phyloP scores from a whole-genome alignment of 2,329 filamentous ascomycete genomes.

The Pseudogymnoascus verrucosus region DNA sequence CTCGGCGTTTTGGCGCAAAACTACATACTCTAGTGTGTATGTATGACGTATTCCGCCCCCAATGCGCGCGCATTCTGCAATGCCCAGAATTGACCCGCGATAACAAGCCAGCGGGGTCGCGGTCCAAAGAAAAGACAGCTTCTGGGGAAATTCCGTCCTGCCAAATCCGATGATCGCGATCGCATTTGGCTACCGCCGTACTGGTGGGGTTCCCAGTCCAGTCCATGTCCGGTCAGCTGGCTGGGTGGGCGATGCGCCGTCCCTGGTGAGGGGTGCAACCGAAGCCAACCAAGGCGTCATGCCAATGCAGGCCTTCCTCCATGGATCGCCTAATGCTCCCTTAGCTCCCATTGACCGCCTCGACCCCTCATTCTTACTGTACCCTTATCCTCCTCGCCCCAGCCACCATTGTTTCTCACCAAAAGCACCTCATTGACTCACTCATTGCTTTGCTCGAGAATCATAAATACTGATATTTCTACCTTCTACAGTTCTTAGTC shows the following conservation, averaged over 20 bases:
- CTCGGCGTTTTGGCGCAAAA: background rate
- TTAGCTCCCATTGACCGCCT: background rate
- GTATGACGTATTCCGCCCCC: background rate
- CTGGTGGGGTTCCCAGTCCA: background rate
- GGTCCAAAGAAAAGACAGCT: background rate
- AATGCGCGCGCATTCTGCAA: background rate
- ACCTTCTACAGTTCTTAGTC: slow-evolving; percentile 69
- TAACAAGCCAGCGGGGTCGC: background rate
- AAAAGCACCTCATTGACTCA: background rate
- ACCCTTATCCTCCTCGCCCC: background rate
- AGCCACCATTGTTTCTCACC: slow-evolving; percentile 1
- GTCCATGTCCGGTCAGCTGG: background rate
- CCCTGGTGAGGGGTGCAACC: background rate
- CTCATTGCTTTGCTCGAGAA: background rate
- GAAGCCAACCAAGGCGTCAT: background rate
- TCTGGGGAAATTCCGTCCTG: background rate
- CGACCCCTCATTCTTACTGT: background rate
- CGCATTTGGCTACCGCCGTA: background rate
- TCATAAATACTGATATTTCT: slow-evolving; percentile 4
- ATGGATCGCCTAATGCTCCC: background rate
- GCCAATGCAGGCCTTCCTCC: background rate
- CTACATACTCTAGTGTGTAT: background rate
- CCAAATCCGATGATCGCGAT: background rate
- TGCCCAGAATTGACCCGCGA: background rate
- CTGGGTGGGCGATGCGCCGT: background rate